Percentiles rank a stretch among this genome's conserved stretches.
phyloP scores from a whole-genome alignment of 192 early-diverging fungal species.

The Mortierella claussenii region DNA sequence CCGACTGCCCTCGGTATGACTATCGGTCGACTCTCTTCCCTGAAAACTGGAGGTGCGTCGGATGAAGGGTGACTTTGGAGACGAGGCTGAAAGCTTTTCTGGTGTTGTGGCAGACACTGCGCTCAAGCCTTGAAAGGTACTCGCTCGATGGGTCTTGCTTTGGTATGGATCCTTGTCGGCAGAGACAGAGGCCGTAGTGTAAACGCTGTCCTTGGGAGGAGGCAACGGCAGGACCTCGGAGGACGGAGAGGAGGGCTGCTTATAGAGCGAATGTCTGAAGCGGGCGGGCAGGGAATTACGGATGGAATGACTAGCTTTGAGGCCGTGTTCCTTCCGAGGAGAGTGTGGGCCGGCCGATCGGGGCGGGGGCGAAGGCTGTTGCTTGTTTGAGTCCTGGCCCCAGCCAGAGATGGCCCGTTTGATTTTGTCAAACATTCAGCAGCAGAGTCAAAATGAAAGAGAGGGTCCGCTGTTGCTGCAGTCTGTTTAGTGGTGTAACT shows the following conservation, averaged over 20 bases:
- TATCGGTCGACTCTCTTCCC: slow-evolving; percentile 11
- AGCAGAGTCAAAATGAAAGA: not conserved
- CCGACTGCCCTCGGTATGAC: slow-evolving; percentile 1
- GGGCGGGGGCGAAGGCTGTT: not conserved
- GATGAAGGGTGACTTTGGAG: slow-evolving; percentile 30
- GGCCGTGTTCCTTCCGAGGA: slow-evolving; percentile 7
- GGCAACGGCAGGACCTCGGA: slow-evolving; percentile 33
- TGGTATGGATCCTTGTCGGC: not conserved
- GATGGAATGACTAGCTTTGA: slow-evolving; percentile 8
- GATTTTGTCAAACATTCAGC: slow-evolving; percentile 46
- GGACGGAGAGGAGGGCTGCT: slow-evolving; percentile 12
- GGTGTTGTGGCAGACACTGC: not conserved
- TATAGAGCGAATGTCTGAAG: slow-evolving; percentile 24
- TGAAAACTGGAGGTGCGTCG: slow-evolving; percentile 46
- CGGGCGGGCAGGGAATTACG: slow-evolving; percentile 41
- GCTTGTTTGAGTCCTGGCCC: slow-evolving; percentile 14
- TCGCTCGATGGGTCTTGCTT: not conserved
- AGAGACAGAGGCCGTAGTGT: not conserved
- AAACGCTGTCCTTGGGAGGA: not conserved
- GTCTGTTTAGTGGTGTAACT: too few relatives aligned
- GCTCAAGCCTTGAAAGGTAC: not conserved
- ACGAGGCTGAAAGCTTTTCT: not conserved
- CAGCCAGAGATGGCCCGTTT: slow-evolving; percentile 51
- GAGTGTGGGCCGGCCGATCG: not conserved
- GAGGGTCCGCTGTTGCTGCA: too few relatives aligned